These are phyloP conservation scores for Alternaria brassicicola DNA, from an alignment of 2,329 filamentous ascomycete genomes.

Conservation along the genomic window DNA sequence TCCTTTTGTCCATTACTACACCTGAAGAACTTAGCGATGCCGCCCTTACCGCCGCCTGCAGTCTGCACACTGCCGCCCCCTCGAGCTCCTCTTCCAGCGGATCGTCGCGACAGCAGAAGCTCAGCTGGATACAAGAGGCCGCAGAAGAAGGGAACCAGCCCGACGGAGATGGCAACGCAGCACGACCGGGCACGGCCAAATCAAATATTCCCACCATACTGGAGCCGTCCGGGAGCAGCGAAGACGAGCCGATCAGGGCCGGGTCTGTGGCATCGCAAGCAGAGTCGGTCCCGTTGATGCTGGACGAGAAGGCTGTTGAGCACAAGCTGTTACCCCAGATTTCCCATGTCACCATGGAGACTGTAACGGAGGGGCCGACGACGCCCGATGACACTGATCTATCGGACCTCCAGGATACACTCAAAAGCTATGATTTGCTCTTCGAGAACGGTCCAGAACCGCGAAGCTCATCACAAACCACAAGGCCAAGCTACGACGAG, in stretches of 20 bases:
- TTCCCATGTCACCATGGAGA: constrained; percentile 32
- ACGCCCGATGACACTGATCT: constrained; percentile 29
- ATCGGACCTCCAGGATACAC: constrained; percentile 31
- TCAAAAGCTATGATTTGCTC: constrained; percentile 44
- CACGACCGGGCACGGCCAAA: constrained; percentile 31
- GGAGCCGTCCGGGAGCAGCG: constrained; percentile 21
- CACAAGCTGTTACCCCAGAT: constrained; percentile 21
- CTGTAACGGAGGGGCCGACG: constrained; percentile 26
- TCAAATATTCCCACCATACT: constrained; percentile 33
- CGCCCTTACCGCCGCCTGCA: constrained; percentile 85
- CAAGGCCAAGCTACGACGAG: constrained; percentile 48
- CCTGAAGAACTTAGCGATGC: constrained; percentile 85
- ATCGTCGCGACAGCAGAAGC: constrained; percentile 72
- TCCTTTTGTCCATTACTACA: constrained; percentile 75
- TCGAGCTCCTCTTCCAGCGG: constrained; percentile 86
- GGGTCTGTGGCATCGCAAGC: constrained; percentile 19
- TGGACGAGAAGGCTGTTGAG: constrained; percentile 20
- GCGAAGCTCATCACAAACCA: constrained; percentile 51
- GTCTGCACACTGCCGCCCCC: constrained; percentile 83
- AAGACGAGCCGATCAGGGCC: constrained; percentile 13
- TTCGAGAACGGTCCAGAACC: constrained; percentile 51
- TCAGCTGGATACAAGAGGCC: constrained; percentile 95
- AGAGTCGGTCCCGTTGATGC: constrained; percentile 24
- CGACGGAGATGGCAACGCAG: constrained; percentile 22
- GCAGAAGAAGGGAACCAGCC: constrained; percentile 70